Evolutionary conservation across 2,329 filamentous ascomycete genomes (phyloP).

Genomic region (Neopestalotiopsis sp.): DNA sequence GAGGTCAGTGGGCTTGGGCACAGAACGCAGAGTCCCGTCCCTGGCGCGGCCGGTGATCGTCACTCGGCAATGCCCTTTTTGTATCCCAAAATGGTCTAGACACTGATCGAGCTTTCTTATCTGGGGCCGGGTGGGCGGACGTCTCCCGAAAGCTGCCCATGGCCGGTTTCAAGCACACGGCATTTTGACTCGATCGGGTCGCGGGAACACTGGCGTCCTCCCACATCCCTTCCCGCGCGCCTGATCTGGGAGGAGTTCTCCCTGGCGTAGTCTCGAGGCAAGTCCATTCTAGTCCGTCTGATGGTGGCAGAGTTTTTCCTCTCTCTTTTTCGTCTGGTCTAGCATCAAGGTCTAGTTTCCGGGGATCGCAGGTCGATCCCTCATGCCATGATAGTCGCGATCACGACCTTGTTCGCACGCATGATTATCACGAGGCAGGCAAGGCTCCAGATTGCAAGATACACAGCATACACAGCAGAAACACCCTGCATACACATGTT

Average conservation of each 20-base stretch:
- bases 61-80: slow-evolving; percentile 8
- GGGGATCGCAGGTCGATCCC: slow-evolving; percentile 8
- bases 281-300: neutral
- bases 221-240: neutral
- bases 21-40: no score
- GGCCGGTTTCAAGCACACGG: slow-evolving; percentile 15
- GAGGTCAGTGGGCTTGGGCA: no score
- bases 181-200: slow-evolving; percentile 9
- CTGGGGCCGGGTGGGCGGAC: slow-evolving; percentile 16
- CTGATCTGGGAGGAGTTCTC: neutral
- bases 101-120: slow-evolving; percentile 7
- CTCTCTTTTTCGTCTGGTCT: slow-evolving; percentile 12
- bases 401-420: neutral
- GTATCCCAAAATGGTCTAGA: slow-evolving; percentile 15
- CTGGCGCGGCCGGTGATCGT: slow-evolving; percentile 6
- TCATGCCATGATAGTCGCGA: neutral
- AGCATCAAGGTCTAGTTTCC: neutral
- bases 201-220: neutral
- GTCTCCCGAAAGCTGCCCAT: neutral
- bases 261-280: neutral
- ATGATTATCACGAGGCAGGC: slow-evolving; percentile 6
- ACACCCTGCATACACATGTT: neutral
- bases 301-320: neutral
- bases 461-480: no score
- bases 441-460: neutral